These are phyloP conservation scores for Pseudopyrenochaeta lycopersici DNA, from an alignment of 2,329 filamentous ascomycete species.

Conservation along the genomic window DNA sequence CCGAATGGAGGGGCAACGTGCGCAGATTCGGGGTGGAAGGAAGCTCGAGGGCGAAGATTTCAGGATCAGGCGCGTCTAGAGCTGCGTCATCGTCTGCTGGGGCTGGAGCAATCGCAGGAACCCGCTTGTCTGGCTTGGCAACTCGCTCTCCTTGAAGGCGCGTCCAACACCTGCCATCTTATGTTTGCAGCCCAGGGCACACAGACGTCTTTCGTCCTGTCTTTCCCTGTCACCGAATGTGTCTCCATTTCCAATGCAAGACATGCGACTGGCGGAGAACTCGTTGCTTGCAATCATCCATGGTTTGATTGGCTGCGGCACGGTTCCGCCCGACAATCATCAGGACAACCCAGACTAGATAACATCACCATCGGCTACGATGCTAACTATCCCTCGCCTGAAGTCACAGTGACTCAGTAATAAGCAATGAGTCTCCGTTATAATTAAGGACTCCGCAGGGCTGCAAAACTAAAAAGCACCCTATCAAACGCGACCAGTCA, in stretches of 20 bases:
- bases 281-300: neutral
- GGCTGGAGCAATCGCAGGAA: neutral
- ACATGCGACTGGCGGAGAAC: neutral
- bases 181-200: neutral
- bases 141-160: neutral
- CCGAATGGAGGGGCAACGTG: neutral
- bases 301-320: neutral
- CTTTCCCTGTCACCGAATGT: neutral
- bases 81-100: conserved; percentile 6
- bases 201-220: neutral
- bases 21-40: neutral
- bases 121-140: neutral
- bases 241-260: neutral
- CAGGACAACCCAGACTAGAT: no score
- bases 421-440: no score
- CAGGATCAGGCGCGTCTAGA: neutral
- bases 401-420: no score
- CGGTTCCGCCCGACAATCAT: neutral
- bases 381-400: no score
- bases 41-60: conserved; percentile 5
- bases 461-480: no score
- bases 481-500: no score
- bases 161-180: neutral
- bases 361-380: no score
- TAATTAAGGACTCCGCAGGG: no score